Percentiles rank a stretch among this genome's conserved stretches.
phyloP scores from a whole-genome alignment of 768 basidiomycete genomes.

The Auriscalpium vulgare region DNA sequence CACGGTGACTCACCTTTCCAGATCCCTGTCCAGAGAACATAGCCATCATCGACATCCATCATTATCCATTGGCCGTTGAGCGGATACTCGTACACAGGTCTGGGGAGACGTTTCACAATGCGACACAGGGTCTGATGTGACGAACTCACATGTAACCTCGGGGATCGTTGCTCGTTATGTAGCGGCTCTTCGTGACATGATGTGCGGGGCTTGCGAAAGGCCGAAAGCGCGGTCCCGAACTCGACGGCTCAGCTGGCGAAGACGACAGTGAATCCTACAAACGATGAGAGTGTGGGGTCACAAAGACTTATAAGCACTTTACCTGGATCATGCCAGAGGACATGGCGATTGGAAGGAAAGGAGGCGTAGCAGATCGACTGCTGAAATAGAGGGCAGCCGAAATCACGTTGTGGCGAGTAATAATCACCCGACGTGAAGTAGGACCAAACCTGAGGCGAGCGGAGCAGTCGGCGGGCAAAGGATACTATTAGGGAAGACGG shows the following conservation, averaged over 20 bases:
- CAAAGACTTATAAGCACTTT: constrained; percentile 3
- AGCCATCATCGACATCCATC: constrained; percentile 93
- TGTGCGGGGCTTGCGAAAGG: constrained; percentile 72
- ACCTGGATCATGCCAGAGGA: constrained; percentile 25
- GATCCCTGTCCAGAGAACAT: constrained; percentile 88
- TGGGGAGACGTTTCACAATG: constrained; percentile 15
- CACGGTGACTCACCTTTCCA: constrained; percentile 66
- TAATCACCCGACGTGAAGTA: constrained; percentile 14
- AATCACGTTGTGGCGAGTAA: constrained; percentile 13
- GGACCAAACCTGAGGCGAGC: neutral
- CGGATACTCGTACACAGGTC: constrained; percentile 86
- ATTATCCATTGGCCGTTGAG: constrained; percentile 90
- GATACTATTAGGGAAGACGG: constrained; percentile 1
- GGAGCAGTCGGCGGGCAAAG: neutral
- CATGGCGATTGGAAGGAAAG: constrained; percentile 22
- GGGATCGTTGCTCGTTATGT: constrained; percentile 86
- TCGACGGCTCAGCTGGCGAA: constrained; percentile 16
- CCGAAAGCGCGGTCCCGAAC: constrained; percentile 36
- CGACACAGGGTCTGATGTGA: neutral
- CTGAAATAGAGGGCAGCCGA: constrained; percentile 7
- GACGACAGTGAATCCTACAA: constrained; percentile 27
- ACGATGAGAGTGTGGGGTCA: neutral
- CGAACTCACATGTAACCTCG: constrained; percentile 74
- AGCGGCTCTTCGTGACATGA: constrained; percentile 78
- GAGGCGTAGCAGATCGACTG: constrained; percentile 15